Percentiles rank a stretch among this genome's conserved stretches.
phyloP scores from a whole-genome alignment of 2,329 filamentous ascomycete genomes.

The Colletotrichum camelliae region DNA sequence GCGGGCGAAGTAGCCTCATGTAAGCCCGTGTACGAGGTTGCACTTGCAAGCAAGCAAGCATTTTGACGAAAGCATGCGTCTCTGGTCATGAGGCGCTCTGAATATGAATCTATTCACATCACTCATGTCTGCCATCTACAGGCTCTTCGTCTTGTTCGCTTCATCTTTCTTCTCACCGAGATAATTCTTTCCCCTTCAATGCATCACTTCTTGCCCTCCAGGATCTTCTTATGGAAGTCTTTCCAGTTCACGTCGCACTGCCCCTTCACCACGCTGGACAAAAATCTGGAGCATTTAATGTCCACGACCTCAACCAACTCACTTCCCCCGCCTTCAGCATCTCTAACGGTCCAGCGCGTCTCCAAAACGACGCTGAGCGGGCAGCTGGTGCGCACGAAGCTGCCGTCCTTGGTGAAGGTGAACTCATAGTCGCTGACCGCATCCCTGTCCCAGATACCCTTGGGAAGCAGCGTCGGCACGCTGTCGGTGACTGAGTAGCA shows the following conservation, averaged over 20 bases:
- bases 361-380: conserved; percentile 59
- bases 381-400: conserved; percentile 57
- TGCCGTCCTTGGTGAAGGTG: conserved; percentile 51
- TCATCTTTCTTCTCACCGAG: background rate
- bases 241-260: conserved; percentile 58
- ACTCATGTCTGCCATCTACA: background rate
- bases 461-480: conserved; percentile 57
- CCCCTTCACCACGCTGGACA: conserved; percentile 53
- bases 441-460: conserved; percentile 60
- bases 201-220: conserved; percentile 23
- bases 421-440: conserved; percentile 62
- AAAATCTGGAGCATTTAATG: conserved; percentile 55
- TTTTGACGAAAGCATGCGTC: background rate
- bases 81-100: background rate
- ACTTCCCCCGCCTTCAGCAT: conserved; percentile 30
- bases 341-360: conserved; percentile 51
- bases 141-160: background rate
- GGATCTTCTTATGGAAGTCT: conserved; percentile 55
- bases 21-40: conserved; percentile 42
- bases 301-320: conserved; percentile 55
- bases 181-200: background rate
- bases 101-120: background rate
- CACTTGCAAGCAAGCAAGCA: background rate
- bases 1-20: conserved; percentile 93
- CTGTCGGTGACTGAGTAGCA: conserved; percentile 55